Percentiles rank a stretch among this genome's conserved stretches.
Conservation (phyloP, 257 asterid genomes). For the Solanum boliviense region DNA sequence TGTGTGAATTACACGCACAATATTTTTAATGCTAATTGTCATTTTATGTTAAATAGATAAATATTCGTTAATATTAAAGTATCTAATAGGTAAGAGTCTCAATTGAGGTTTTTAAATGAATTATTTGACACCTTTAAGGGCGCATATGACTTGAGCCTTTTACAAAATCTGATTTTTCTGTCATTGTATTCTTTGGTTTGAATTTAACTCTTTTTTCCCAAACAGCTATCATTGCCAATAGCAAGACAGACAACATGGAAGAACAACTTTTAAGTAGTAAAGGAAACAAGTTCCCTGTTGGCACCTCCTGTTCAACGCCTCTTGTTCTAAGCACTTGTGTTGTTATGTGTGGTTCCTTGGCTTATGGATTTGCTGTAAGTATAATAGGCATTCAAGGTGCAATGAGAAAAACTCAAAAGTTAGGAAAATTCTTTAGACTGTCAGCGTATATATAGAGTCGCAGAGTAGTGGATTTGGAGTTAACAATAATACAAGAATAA, state of each 20-base stretch:
- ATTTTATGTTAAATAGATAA: too few relatives aligned
- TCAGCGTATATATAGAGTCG: not conserved
- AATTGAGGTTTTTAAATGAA: too few relatives aligned
- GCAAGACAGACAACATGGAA: not conserved
- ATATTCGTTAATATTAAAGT: too few relatives aligned
- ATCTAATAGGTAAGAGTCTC: too few relatives aligned
- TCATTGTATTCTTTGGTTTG: not conserved
- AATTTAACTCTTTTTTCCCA: not conserved
- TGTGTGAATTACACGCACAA: too few relatives aligned
- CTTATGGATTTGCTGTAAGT: constrained; percentile 21
- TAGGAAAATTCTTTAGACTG: not conserved
- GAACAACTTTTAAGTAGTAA: not conserved
- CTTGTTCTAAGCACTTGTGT: constrained; percentile 9
- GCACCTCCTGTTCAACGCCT: not conserved
- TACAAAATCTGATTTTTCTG: not conserved
- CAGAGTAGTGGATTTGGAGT: not conserved
- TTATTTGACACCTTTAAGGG: too few relatives aligned
- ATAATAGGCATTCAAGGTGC: not conserved
- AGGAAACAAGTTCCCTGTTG: not conserved
- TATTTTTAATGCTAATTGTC: too few relatives aligned
- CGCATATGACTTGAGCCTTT: too few relatives aligned
- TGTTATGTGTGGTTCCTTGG: constrained; percentile 4
- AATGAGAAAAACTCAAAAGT: not conserved
- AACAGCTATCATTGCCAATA: not conserved
- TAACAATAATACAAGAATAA: not conserved